phyloP scores from a whole-genome alignment of 2,329 filamentous ascomycete species.

The Stagonosporopsis tanaceti region DNA sequence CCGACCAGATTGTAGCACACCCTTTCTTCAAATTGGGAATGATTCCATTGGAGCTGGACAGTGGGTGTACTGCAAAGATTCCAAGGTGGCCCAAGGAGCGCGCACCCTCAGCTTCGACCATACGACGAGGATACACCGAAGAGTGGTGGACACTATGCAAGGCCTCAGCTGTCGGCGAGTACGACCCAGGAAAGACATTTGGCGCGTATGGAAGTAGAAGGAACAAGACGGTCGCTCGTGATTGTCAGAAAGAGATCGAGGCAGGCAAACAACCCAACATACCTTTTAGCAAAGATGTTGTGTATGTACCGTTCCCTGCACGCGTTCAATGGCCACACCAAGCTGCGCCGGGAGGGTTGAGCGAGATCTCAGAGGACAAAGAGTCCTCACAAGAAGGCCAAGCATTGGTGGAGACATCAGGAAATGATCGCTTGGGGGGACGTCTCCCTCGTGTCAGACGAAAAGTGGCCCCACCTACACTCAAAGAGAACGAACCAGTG shows the following conservation, averaged over 20 bases:
- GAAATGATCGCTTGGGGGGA: slow-evolving; percentile 52
- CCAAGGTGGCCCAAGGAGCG: slow-evolving; percentile 58
- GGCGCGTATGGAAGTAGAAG: slow-evolving; percentile 56
- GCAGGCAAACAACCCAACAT: slow-evolving; percentile 58
- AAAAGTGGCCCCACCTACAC: slow-evolving; percentile 36
- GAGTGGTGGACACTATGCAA: slow-evolving; percentile 61
- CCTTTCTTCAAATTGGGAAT: slow-evolving; percentile 80
- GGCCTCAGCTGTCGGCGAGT: slow-evolving; percentile 59
- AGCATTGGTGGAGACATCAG: slow-evolving; percentile 55
- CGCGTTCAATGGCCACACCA: slow-evolving; percentile 49
- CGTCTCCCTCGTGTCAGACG: slow-evolving; percentile 33
- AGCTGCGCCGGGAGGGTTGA: slow-evolving; percentile 40
- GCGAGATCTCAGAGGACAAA: slow-evolving; percentile 53
- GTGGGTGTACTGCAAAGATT: slow-evolving; percentile 53
- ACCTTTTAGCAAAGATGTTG: slow-evolving; percentile 57
- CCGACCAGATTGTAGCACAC: slow-evolving; percentile 81
- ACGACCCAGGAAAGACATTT: slow-evolving; percentile 56
- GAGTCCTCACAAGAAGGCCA: slow-evolving; percentile 50
- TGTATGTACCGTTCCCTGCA: slow-evolving; percentile 57
- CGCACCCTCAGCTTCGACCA: slow-evolving; percentile 53
- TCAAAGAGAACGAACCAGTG: slow-evolving; percentile 51
- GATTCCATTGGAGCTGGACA: slow-evolving; percentile 66
- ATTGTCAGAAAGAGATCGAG: slow-evolving; percentile 59
- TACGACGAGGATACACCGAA: slow-evolving; percentile 59
- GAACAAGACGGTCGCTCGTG: slow-evolving; percentile 59